Percentiles rank a stretch among this genome's conserved stretches.
These are phyloP conservation scores for Trifolium pratense DNA, from an alignment of 306 rosid species.

Conservation along the genomic window DNA sequence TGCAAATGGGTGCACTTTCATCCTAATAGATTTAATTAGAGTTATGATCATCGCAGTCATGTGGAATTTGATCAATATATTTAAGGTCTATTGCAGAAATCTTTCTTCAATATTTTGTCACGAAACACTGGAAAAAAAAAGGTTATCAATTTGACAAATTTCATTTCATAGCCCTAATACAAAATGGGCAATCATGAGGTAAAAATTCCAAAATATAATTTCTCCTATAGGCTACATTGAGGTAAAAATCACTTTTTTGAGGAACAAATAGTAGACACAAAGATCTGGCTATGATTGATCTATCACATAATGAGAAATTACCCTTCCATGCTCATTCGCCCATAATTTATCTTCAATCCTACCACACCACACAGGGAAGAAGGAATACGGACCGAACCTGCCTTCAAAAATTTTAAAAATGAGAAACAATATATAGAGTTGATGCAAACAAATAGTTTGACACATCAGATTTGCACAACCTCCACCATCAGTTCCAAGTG, in stretches of 20 bases:
- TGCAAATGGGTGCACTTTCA: conserved; percentile 27
- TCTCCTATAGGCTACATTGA: neutral
- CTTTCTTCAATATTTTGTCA: conserved; percentile 15
- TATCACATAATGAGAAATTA: conserved; percentile 52
- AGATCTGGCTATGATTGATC: neutral
- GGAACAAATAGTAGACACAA: conserved; percentile 14
- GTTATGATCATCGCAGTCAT: neutral
- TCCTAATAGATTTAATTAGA: neutral
- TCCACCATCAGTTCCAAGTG: conserved; percentile 98
- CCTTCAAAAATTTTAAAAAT: conserved; percentile 43
- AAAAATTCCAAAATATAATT: conserved; percentile 10
- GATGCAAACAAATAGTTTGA: conserved; percentile 36
- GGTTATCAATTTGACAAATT: neutral
- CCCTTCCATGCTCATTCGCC: conserved; percentile 79
- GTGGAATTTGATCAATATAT: conserved; percentile 12
- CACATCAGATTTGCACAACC: conserved; percentile 60
- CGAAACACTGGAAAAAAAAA: too few relatives aligned
- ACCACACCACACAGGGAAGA: conserved; percentile 97
- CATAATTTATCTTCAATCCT: conserved; percentile 88
- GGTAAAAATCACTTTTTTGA: conserved; percentile 9
- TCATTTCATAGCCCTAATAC: conserved; percentile 24
- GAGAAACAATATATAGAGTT: conserved; percentile 22
- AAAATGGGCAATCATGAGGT: conserved; percentile 17
- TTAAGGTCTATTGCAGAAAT: conserved; percentile 27
- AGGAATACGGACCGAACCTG: conserved; percentile 98